Conservation (phyloP, 306 rosid species). For the Trifolium pratense region DNA sequence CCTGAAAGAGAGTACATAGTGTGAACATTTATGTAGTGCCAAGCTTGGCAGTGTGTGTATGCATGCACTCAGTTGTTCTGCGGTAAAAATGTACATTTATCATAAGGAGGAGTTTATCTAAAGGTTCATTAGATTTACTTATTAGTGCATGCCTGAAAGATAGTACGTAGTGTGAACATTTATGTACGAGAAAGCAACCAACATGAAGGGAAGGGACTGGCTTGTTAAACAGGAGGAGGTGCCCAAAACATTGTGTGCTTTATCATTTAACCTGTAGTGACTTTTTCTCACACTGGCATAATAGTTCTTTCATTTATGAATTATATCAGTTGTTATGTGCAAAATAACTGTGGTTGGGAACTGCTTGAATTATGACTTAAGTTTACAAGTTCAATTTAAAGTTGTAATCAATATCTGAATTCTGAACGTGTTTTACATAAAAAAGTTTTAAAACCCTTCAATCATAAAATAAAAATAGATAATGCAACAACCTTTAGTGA, state of each 20-base stretch:
- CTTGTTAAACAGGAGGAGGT: not conserved
- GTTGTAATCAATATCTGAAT: conserved; percentile 1
- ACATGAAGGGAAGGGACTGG: not conserved
- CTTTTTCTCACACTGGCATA: not conserved
- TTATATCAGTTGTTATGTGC: conserved; percentile 17
- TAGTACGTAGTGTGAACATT: not conserved
- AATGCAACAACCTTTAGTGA: conserved; percentile 17
- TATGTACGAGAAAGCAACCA: conserved; percentile 9
- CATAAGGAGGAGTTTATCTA: conserved; percentile 19
- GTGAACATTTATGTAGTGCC: no score
- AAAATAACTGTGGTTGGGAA: not conserved
- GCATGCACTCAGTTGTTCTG: not conserved
- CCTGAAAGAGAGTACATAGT: no score
- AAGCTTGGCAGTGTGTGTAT: not conserved
- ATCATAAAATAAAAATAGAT: not conserved
- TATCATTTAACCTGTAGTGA: conserved; percentile 9
- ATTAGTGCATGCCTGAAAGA: conserved; percentile 12
- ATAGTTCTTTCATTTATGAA: conserved; percentile 13
- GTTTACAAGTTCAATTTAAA: conserved; percentile 5
- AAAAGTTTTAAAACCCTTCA: conserved; percentile 5
- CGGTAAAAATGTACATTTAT: conserved; percentile 5
- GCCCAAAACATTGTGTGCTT: conserved; percentile 12
- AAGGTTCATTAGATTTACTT: conserved; percentile 7
- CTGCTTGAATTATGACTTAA: conserved; percentile 6
- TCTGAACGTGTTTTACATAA: not conserved